Evolutionary conservation across 1,139 yeast species (phyloP), one percentile per base, ranked within the genome.

Genomic region (Pichia sp.): DNA sequence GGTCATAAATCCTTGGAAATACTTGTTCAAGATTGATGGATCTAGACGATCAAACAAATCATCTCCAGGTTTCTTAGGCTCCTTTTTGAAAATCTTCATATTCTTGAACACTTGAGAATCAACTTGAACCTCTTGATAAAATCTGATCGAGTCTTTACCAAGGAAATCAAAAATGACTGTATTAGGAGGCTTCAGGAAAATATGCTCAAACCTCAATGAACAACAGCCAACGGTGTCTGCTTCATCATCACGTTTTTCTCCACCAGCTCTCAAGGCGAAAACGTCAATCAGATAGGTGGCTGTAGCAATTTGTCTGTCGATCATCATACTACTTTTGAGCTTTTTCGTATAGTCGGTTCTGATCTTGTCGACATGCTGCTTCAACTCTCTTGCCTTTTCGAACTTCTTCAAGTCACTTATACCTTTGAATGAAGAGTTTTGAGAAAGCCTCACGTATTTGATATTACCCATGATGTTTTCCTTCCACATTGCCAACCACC

Each of bases 201-300:
- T 80, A 70, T 92, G 98, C 68, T 92, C 98, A 65, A 75, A 92
- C 64, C 98, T 75, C 61, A 92, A 77, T 0, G 98, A 92, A 72
- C 98, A 92, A 73, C 99, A 92, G 48, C 99, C 99, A 48, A 92
- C 99, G 1, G 99, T 92, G 69, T 93, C 99, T 2, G 98, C 98
- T 68, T 92, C 97, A 65, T 93, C 98, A 9, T 92, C 98, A 17
- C 95, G 89, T 70, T 92, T 92, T 72, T 93, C 98, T 64, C 97
- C 97, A 68, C 98, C 98, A 0, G 98, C 98, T 86, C 98, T 88
- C 60, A 93, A 78, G 0, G 98, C 98, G 67, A 91, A 85, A n/a
- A 85, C 83, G 74, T 93, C 99, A 67, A 93, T 92, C 52, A 93
- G 78, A 69, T 92, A 93, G 52, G 93, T 89, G 2, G 97, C 97